Base-by-base conservation (phyloP, 2,329 filamentous ascomycete genomes). In the Trichoderma breve region DNA sequence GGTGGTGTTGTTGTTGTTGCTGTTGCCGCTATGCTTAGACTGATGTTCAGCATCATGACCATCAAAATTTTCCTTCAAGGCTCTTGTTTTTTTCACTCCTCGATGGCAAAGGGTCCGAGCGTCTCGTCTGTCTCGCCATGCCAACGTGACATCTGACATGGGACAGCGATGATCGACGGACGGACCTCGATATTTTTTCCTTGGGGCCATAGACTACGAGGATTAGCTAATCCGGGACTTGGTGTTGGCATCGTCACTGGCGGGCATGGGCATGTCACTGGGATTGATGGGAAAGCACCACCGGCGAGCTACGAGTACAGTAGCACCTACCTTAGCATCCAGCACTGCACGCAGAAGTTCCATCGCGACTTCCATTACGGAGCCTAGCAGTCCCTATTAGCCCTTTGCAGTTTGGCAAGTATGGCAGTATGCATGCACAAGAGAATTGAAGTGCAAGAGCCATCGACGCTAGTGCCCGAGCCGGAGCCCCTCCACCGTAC, bases 381-480 rank as follows among this genome's bases (percentile, higher is more conserved):
- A 70, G 28, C 55, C 66, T 36, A 61, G 65, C 64, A 36, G 6
- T 43, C 34, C 5, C 34, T 36, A 26, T 14, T 18, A 30, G 28
- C 30, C 8, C n/a, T n/a, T 58, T 8, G 21, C 32, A 39, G 36
- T 39, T 3, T 39, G 36, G 36, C 36, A 39, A 36, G 34, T 36
- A 15, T 32, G 30, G 30, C 30, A 32, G 2, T 24, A 15, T 36
- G 36, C 53, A 60, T 28, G 47, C 53, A 68, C 53, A 68, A 24
- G 30, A 28, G 36, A 24, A 68, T 47, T n/a, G n/a, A 47, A 39
- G 51, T 60, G 34, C 65, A 51, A 70, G 21, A 34, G 66, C 66
- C 66, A 70, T 60, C 66, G 21, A 32, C 34, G 57, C 66, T 70
- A 70, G 66, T 62, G 66, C 57, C 66, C 66, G 66, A 53, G 66